Evolutionary conservation across 192 early-diverging fungal genomes (phyloP).

Genomic region (Coemansia sp.): DNA sequence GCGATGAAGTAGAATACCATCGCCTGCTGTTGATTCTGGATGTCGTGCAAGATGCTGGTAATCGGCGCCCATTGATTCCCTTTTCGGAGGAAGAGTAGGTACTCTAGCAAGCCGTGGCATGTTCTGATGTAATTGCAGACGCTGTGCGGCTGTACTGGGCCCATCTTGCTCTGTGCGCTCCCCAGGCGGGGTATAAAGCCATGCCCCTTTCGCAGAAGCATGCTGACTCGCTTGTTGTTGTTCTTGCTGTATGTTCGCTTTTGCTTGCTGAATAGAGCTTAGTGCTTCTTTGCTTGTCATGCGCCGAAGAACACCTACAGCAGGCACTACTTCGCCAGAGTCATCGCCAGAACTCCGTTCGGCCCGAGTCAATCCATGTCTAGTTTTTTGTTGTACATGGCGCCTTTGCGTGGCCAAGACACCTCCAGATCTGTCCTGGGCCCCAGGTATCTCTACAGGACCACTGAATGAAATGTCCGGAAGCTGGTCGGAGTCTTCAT

Average conservation of each 20-base stretch:
- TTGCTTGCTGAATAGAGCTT: constrained; percentile 1
- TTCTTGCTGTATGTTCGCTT: neutral
- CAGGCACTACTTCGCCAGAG: constrained; percentile 2
- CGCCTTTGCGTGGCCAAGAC: neutral
- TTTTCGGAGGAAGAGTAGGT: constrained; percentile 15
- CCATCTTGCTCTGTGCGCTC: constrained; percentile 9
- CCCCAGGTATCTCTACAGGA: constrained; percentile 17
- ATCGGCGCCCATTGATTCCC: constrained; percentile 7
- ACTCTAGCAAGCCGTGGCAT: constrained; percentile 13
- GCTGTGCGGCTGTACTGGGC: neutral
- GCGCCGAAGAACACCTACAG: neutral
- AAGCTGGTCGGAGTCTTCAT: neutral
- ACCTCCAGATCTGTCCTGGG: constrained; percentile 2
- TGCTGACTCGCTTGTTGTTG: neutral
- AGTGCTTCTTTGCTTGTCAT: constrained; percentile 13
- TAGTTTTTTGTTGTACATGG: neutral
- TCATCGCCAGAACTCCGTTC: constrained; percentile 17
- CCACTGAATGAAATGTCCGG: constrained; percentile 17
- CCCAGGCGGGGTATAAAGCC: constrained; percentile 31
- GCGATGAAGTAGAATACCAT: constrained; percentile 2
- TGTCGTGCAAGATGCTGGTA: constrained; percentile 4
- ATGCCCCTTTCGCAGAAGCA: constrained; percentile 4
- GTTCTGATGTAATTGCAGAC: constrained; percentile 10
- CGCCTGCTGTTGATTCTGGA: constrained; percentile 1
- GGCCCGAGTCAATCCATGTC: constrained; percentile 3